phyloP scores from a whole-genome alignment of 306 rosid species.

The Vigna mungo region DNA sequence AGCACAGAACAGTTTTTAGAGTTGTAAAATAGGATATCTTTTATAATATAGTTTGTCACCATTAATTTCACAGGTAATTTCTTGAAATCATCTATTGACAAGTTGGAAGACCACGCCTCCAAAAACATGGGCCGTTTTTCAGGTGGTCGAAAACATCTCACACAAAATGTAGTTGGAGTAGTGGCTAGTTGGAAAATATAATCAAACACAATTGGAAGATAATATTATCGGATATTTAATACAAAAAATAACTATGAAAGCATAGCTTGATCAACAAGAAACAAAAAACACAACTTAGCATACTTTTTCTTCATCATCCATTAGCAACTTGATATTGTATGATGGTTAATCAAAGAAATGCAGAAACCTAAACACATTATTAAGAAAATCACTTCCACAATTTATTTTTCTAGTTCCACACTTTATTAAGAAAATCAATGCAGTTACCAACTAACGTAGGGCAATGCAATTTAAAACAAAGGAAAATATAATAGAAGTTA shows the following conservation, averaged over 20 bases:
- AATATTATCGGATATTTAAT: neutral
- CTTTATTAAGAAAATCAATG: neutral
- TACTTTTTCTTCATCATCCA: constrained; percentile 4
- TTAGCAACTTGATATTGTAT: constrained; percentile 12
- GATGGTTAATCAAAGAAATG: constrained; percentile 4
- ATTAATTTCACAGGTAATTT: constrained; percentile 21
- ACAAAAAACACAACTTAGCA: constrained; percentile 4
- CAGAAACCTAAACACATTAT: constrained; percentile 3
- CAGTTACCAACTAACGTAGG: constrained; percentile 12
- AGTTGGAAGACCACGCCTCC: constrained; percentile 29
- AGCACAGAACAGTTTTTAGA: constrained; percentile 42
- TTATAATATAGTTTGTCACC: neutral
- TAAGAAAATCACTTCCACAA: constrained; percentile 10
- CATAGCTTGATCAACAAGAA: constrained; percentile 4
- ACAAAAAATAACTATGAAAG: neutral
- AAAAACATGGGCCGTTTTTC: neutral
- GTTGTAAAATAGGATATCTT: constrained; percentile 21
- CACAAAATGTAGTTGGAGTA: neutral
- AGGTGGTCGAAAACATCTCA: constrained; percentile 19
- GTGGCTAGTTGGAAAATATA: constrained; percentile 2
- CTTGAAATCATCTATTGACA: constrained; percentile 25
- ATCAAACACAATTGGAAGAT: constrained; percentile 25
- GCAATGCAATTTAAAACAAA: neutral
- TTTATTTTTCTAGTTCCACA: constrained; percentile 7
- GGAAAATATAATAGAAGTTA: constrained; percentile 5